Conservation (phyloP, 2,329 filamentous ascomycete genomes). For the Penicillium sp. region DNA sequence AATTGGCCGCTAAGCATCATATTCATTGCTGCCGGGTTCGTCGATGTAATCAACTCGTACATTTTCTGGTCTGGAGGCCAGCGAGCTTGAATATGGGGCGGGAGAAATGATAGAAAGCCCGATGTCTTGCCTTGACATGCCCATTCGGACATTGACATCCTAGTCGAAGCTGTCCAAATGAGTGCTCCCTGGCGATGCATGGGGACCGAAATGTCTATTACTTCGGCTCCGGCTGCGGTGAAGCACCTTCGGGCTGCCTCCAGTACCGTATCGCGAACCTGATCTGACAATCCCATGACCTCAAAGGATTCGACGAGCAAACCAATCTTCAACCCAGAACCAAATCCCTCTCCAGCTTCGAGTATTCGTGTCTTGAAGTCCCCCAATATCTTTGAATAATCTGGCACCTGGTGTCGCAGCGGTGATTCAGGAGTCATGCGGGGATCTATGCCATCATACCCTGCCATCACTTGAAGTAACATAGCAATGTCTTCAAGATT, state of each 20-base stretch:
- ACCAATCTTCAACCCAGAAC: slow-evolving; percentile 46
- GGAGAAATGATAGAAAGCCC: slow-evolving; percentile 32
- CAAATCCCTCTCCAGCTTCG: slow-evolving; percentile 26
- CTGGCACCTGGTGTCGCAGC: slow-evolving; percentile 31
- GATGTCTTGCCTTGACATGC: slow-evolving; percentile 31
- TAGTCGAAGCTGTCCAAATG: slow-evolving; percentile 49
- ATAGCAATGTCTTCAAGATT: slow-evolving; percentile 45
- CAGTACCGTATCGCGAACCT: slow-evolving; percentile 40
- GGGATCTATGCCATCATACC: slow-evolving; percentile 52
- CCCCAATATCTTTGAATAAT: slow-evolving; percentile 32
- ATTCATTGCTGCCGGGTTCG: slow-evolving; percentile 49
- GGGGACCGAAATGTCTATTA: slow-evolving; percentile 49
- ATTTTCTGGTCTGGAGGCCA: slow-evolving; percentile 42
- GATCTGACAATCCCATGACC: slow-evolving; percentile 37
- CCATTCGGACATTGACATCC: slow-evolving; percentile 34
- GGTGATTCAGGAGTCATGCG: slow-evolving; percentile 43
- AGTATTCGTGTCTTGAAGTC: neutral
- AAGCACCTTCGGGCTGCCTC: slow-evolving; percentile 40
- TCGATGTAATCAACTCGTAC: slow-evolving; percentile 45
- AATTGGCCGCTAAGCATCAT: slow-evolving; percentile 43
- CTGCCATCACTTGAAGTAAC: slow-evolving; percentile 48
- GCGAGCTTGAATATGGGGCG: slow-evolving; percentile 30
- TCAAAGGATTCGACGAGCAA: slow-evolving; percentile 48
- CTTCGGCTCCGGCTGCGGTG: slow-evolving; percentile 43
- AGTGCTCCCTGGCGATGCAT: slow-evolving; percentile 46